phyloP scores from a whole-genome alignment of 768 basidiomycete genomes.

The Mrakia blollopis region DNA sequence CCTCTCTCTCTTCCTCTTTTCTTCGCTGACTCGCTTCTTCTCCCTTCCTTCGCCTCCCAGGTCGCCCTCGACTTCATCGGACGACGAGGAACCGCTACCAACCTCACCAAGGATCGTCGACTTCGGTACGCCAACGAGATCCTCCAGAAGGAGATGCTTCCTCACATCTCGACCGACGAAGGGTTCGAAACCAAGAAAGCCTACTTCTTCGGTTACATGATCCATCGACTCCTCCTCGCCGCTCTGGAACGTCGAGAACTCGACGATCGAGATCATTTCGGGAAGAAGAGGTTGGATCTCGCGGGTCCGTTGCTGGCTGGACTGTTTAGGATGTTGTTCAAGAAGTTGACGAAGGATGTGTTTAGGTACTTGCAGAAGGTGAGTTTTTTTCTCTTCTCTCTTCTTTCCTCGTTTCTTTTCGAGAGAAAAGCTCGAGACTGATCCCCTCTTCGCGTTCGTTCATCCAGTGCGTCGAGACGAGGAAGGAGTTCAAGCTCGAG shows the following conservation, averaged over 20 bases:
- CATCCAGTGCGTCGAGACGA: conserved; percentile 84
- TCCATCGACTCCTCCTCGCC: conserved; percentile 87
- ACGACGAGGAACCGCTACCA: conserved; percentile 91
- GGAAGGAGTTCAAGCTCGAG: conserved; percentile 87
- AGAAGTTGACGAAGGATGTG: conserved; percentile 93
- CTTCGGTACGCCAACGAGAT: conserved; percentile 97
- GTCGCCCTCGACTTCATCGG: conserved; percentile 94
- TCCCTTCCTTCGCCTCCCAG: conserved; percentile 37
- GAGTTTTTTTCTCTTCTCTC: background rate
- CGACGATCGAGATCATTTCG: conserved; percentile 99
- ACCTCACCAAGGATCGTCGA: conserved; percentile 83
- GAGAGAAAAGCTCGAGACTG: background rate
- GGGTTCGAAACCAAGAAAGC: conserved; percentile 97
- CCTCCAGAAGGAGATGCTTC: conserved; percentile 95
- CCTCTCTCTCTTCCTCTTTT: no score
- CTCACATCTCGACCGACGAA: conserved; percentile 92
- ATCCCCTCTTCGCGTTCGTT: conserved; percentile 11
- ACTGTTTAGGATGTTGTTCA: conserved; percentile 94
- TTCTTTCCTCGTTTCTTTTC: background rate
- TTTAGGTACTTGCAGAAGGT: conserved; percentile 97
- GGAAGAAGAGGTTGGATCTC: conserved; percentile 93
- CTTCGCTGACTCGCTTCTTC: background rate
- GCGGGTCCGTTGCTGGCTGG: conserved; percentile 95
- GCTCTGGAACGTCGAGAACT: conserved; percentile 90
- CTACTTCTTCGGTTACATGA: conserved; percentile 99